A percentile compares a stretch with the other conserved stretches of the same genome.
These are phyloP conservation scores for Paramyrothecium roridum DNA, from an alignment of 2,329 filamentous ascomycete genomes.

Conservation along the genomic window DNA sequence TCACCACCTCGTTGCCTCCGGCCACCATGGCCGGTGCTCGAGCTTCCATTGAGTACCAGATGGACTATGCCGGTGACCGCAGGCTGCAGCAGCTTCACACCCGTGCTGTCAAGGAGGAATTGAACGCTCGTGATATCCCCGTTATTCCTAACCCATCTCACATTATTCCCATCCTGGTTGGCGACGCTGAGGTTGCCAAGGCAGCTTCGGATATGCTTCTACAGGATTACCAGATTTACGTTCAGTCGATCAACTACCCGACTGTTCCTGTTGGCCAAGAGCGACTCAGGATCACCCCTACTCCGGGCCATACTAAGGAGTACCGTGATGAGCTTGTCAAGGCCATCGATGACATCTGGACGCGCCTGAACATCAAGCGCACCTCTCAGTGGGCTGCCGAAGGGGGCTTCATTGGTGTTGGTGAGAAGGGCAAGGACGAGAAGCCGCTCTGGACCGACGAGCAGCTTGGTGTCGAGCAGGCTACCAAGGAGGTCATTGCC, in stretches of 20 bases:
- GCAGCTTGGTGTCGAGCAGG: slow-evolving; percentile 76
- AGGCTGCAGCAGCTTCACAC: slow-evolving; percentile 95
- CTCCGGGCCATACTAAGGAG: slow-evolving; percentile 82
- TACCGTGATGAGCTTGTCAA: slow-evolving; percentile 82
- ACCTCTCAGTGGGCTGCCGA: slow-evolving; percentile 88
- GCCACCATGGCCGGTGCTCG: slow-evolving; percentile 95
- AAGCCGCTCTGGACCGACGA: slow-evolving; percentile 87
- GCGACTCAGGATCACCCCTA: slow-evolving; percentile 91
- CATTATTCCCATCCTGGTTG: slow-evolving; percentile 91
- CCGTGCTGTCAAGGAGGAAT: slow-evolving; percentile 83
- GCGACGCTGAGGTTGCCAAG: slow-evolving; percentile 90
- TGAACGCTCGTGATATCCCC: slow-evolving; percentile 79
- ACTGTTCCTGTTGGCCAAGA: slow-evolving; percentile 98
- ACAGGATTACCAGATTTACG: slow-evolving; percentile 88
- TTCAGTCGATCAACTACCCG: slow-evolving; percentile 98
- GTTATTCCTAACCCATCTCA: slow-evolving; percentile 98
- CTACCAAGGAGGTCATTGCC: slow-evolving; percentile 58
- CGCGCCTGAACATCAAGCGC: slow-evolving; percentile 82
- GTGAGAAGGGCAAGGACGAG: slow-evolving; percentile 60
- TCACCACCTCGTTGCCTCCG: slow-evolving; percentile 93
- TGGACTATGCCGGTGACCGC: slow-evolving; percentile 79
- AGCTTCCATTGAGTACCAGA: slow-evolving; percentile 91
- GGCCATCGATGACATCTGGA: slow-evolving; percentile 86
- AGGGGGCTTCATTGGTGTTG: slow-evolving; percentile 93
- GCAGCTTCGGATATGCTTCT: slow-evolving; percentile 88